Evolutionary conservation across 139 green algal genomes (phyloP), one percentile per base, ranked within the genome.

Genomic region (Axilococcus clingmanii): DNA sequence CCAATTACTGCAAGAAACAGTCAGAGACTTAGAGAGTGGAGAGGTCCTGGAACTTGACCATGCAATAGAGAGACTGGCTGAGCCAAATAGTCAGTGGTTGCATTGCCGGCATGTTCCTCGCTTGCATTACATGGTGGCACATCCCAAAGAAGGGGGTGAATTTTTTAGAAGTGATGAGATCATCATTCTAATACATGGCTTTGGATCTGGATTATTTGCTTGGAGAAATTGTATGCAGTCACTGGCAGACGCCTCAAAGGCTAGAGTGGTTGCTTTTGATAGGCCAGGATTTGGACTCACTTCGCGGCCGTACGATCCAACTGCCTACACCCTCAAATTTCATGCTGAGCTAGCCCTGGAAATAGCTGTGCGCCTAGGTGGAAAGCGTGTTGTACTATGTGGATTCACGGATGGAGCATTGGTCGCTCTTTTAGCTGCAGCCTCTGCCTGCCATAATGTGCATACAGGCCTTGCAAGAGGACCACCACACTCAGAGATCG

Each of bases 321-420:
- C 45, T 25, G 15, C 20, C 24, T 14, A 52, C 35, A 32, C 48
- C 17, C 48, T n/a, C 19, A 23, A 69, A 29, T 62, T 78, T 8
- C 74, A 61, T 4, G 68, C 71, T 2, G 65, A 69, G 9, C 66
- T 71, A 5, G 31, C 32, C 9, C 32, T 17, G 27, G 31, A 2
- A 0, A 57, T 89, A 40, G 74, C 57, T 25, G 8, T 12, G 2
- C 36, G 29, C 15, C 52, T 87, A 32, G 60, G 69, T 4, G 14
- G 88, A n/a, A 29, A 30, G 28, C 35, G 57, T 0, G 69, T 80
- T 25, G 30, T 89, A 35, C 43, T 90, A 4, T 65, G 74, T 1
- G 81, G 67, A 9, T 79, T 88, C 43, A 71, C 59, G 19, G 81
- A 89, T 47, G 83, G 76, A 12, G 83, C 78, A 46, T 43, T 86